phyloP scores from a whole-genome alignment of 306 rosid genomes.

The Acacia acuminata region DNA sequence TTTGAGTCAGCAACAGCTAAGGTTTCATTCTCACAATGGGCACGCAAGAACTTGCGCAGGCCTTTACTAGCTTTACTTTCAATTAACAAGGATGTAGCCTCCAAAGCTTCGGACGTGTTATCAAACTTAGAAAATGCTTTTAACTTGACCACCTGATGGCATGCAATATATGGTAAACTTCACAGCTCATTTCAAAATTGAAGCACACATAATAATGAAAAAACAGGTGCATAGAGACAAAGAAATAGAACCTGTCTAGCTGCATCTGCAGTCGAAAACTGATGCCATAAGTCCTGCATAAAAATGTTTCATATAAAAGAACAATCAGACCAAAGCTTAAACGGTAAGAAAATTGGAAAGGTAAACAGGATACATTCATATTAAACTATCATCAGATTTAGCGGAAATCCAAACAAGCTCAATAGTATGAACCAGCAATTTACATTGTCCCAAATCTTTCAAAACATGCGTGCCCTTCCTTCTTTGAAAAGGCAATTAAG shows the following conservation, averaged over 20 bases:
- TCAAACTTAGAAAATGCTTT: constrained; percentile 91
- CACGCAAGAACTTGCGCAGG: constrained; percentile 80
- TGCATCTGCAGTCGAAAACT: constrained; percentile 63
- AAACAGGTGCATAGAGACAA: neutral
- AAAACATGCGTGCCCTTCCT: neutral
- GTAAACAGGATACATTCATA: neutral
- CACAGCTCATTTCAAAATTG: neutral
- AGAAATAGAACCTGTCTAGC: constrained; percentile 69
- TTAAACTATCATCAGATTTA: neutral
- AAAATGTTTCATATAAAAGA: neutral
- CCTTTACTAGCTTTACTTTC: constrained; percentile 93
- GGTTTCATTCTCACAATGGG: constrained; percentile 73
- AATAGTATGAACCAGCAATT: neutral
- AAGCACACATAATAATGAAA: neutral
- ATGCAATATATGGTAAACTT: constrained; percentile 6
- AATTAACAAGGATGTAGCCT: constrained; percentile 73
- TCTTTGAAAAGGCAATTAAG: neutral
- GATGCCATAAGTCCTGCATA: constrained; percentile 66
- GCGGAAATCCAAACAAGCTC: neutral
- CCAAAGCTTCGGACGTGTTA: constrained; percentile 83
- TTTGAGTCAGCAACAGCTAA: constrained; percentile 90
- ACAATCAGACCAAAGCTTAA: neutral
- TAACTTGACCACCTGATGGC: constrained; percentile 71
- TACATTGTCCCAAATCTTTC: neutral
- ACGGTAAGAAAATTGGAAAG: neutral